A percentile compares a stretch with the other conserved stretches of the same genome.
Evolutionary conservation across 192 early-diverging fungal species (phyloP).

Genomic region (Rhizoclosmatium globosum): DNA sequence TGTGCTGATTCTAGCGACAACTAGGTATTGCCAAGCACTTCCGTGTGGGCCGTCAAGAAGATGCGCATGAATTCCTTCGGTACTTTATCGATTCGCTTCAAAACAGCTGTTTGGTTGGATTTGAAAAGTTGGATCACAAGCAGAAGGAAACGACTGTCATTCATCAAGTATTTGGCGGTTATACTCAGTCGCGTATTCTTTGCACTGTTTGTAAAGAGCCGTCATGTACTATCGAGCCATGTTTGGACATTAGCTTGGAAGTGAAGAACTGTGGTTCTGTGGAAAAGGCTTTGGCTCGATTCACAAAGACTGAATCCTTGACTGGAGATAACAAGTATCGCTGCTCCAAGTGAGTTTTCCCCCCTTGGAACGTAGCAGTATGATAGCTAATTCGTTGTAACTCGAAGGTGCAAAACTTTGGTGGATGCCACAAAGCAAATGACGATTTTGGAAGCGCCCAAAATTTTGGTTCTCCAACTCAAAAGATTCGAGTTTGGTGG

Average conservation of each 20-base stretch:
- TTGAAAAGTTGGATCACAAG: slow-evolving; percentile 66
- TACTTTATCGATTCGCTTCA: slow-evolving; percentile 75
- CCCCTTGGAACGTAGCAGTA: background rate
- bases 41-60: slow-evolving; percentile 83
- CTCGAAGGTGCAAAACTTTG: slow-evolving; percentile 73
- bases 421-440: slow-evolving; percentile 85
- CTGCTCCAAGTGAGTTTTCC: slow-evolving; percentile 70
- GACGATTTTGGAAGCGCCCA: slow-evolving; percentile 76
- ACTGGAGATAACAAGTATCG: slow-evolving; percentile 76
- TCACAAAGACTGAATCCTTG: slow-evolving; percentile 75
- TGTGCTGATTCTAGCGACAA: background rate
- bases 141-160: slow-evolving; percentile 79
- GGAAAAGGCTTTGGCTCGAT: slow-evolving; percentile 73
- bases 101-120: slow-evolving; percentile 63
- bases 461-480: slow-evolving; percentile 78
- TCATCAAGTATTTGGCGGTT: slow-evolving; percentile 86
- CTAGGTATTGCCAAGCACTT: slow-evolving; percentile 75
- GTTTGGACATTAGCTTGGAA: slow-evolving; percentile 82
- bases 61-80: slow-evolving; percentile 89
- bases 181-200: slow-evolving; percentile 78
- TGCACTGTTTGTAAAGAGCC: slow-evolving; percentile 76
- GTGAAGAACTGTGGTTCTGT: slow-evolving; percentile 70
- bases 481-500: slow-evolving; percentile 80
- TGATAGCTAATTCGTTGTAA: background rate
- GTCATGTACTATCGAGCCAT: slow-evolving; percentile 80